A percentile compares a stretch with the other conserved stretches of the same genome.
Evolutionary conservation across 2,329 filamentous ascomycete species (phyloP).

Genomic region (Juglanconis oblonga): DNA sequence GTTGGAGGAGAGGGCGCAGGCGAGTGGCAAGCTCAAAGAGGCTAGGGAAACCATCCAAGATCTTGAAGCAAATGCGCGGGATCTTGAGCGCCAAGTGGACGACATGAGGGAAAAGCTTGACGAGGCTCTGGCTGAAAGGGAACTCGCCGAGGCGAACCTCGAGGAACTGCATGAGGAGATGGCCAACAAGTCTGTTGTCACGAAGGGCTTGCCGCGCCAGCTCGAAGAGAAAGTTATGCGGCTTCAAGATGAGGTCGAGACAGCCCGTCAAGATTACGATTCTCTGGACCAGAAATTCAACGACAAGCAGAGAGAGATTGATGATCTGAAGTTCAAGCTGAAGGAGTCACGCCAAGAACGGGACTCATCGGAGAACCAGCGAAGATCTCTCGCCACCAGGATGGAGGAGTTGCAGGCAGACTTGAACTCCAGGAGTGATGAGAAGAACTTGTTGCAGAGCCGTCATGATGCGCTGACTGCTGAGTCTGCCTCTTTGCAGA

Average conservation of each 20-base stretch:
- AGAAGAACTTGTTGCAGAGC: constrained; percentile 67
- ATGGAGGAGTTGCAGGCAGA: constrained; percentile 58
- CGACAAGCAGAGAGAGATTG: constrained; percentile 44
- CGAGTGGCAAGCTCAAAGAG: constrained; percentile 50
- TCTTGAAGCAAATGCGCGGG: constrained; percentile 52
- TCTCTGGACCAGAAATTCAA: constrained; percentile 50
- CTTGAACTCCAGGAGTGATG: constrained; percentile 55
- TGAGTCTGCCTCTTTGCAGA: constrained; percentile 66
- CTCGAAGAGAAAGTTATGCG: constrained; percentile 68
- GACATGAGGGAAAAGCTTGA: constrained; percentile 54
- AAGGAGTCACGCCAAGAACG: constrained; percentile 42
- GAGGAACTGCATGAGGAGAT: constrained; percentile 73
- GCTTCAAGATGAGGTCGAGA: constrained; percentile 64
- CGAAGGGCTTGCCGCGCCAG: constrained; percentile 71
- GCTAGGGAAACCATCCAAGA: constrained; percentile 58
- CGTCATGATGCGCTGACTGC: constrained; percentile 65
- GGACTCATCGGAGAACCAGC: constrained; percentile 35
- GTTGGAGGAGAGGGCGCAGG: constrained; percentile 55
- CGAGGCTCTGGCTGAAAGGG: constrained; percentile 51
- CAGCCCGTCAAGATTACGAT: constrained; percentile 45
- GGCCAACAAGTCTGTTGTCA: constrained; percentile 74
- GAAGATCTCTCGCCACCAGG: constrained; percentile 42
- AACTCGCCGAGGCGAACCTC: constrained; percentile 56
- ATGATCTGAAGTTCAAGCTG: constrained; percentile 41
- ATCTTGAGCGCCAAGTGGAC: constrained; percentile 52